Evolutionary conservation across 805 yeast genomes (phyloP), one percentile per base, ranked within the genome.

Genomic region (Candida adriatica): DNA sequence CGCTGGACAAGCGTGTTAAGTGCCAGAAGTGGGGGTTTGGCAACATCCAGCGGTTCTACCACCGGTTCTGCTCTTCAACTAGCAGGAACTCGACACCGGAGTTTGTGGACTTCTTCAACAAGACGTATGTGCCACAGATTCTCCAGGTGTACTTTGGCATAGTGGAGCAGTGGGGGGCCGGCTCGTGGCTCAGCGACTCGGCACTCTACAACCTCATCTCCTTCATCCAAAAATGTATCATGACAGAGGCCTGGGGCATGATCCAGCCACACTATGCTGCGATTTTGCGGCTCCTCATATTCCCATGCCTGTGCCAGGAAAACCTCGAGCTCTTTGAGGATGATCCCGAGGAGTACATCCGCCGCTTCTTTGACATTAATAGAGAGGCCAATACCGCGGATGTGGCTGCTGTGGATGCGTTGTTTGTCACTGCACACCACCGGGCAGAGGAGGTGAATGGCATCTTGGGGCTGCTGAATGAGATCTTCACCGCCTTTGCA

Each of bases 1-100:
- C 53, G 30, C 52, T 58, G 24, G 70, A 53, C 43, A 65, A 48
- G 47, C 62, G 79, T 70, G 78, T 64, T 51, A 90, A 76, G 57
- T 75, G 74, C 48, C 88, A 68, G 61, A 92, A 92, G 56, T 90
- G 98, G 97, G 77, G 90, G 5, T 76, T 76, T 44, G 86, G 83
- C 24, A 86, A 86, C 52, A 53, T 88, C 31, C 71, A 70, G 46
- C 70, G 90, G 44, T 61, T 87, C 13, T 79, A 82, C 46, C 68
- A 70, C 32, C 70, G 84, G 43, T 87, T 75, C 51, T 43, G 60
- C 24, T 37, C 33, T 16, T 46, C 47, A 24, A 39, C 41, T 46
- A 49, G 39, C 34, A 68, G 64, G 63, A 58, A 33, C 41, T 18
- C 54, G 46, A 37, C 46, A 43, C 68, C 67, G 14, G 72, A 65